Percentiles rank a stretch among this genome's conserved stretches.
Evolutionary conservation across 2,329 filamentous ascomycete species (phyloP).

Genomic region (Graphilbum fragrans): DNA sequence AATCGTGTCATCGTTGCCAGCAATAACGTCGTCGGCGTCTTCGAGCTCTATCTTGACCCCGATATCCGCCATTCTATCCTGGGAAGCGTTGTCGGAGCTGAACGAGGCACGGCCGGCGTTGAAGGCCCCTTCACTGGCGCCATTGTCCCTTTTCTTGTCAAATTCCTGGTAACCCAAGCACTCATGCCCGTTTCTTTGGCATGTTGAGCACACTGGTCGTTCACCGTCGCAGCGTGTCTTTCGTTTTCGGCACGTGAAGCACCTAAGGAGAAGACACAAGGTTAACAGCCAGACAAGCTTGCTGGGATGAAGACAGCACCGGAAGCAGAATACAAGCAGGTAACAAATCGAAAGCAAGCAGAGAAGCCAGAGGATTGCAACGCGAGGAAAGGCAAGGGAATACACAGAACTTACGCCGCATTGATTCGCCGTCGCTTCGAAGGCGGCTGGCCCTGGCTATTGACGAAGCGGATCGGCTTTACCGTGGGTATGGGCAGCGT

Average conservation of each 20-base stretch:
- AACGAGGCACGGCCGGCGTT: background rate
- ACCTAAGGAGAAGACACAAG: constrained; percentile 28
- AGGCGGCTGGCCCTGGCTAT: constrained; percentile 69
- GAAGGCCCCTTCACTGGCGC: background rate
- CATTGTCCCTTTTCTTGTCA: constrained; percentile 25
- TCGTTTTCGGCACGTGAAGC: constrained; percentile 61
- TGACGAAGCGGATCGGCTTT: constrained; percentile 68
- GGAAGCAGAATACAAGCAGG: too few relatives aligned
- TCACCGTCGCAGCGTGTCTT: constrained; percentile 68
- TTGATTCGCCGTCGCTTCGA: constrained; percentile 69
- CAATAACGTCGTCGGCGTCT: background rate
- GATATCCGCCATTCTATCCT: background rate
- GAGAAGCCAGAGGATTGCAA: background rate
- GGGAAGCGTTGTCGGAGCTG: background rate
- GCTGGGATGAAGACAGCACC: background rate
- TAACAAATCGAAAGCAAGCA: too few relatives aligned
- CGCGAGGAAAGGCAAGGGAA: constrained; percentile 1
- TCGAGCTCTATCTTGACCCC: background rate
- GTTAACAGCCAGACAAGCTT: background rate
- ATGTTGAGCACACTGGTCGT: constrained; percentile 60
- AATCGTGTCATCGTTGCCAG: background rate
- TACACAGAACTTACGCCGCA: constrained; percentile 60
- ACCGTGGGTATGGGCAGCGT: constrained; percentile 29
- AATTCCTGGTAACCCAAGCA: constrained; percentile 56
- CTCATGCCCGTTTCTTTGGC: constrained; percentile 55